A percentile compares a stretch with the other conserved stretches of the same genome.
Conservation (phyloP, 176 grass and related monocot species). For the Ensete ventricosum region DNA sequence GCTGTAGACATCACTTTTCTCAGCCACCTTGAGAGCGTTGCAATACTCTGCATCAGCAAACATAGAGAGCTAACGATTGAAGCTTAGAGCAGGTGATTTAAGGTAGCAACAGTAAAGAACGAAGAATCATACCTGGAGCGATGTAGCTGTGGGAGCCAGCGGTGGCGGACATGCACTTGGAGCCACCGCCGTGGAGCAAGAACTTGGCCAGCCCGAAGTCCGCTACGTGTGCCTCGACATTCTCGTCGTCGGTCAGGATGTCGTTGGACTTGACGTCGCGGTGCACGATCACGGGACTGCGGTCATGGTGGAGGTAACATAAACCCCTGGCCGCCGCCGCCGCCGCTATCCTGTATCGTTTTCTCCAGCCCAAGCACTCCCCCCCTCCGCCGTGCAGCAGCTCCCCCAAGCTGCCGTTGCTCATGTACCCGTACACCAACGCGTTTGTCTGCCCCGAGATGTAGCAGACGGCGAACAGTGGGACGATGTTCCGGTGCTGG, state of each 20-base stretch:
- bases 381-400: slow-evolving; percentile 71
- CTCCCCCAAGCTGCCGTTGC: slow-evolving; percentile 62
- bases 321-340: slow-evolving; percentile 88
- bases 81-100: too few relatives aligned
- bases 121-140: slow-evolving; percentile 46
- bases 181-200: slow-evolving; percentile 29
- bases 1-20: slow-evolving; percentile 95
- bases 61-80: too few relatives aligned
- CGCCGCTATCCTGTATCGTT: slow-evolving; percentile 52
- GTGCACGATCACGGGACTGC: slow-evolving; percentile 72
- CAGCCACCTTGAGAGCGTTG: slow-evolving; percentile 65
- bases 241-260: slow-evolving; percentile 42
- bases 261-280: slow-evolving; percentile 97
- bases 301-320: slow-evolving; percentile 95
- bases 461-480: slow-evolving; percentile 62
- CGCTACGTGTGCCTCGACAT: slow-evolving; percentile 73
- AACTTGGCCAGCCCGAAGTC: slow-evolving; percentile 98
- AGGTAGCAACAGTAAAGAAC: too few relatives aligned
- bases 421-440: slow-evolving; percentile 97
- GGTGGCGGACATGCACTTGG: slow-evolving; percentile 86
- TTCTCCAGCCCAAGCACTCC: slow-evolving; percentile 44
- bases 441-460: slow-evolving; percentile 29
- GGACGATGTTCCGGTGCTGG: slow-evolving; percentile 87
- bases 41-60: slow-evolving; percentile 54
- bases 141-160: slow-evolving; percentile 96